These are phyloP conservation scores for Aspergillus bombycis DNA, from an alignment of 2,329 filamentous ascomycete species.

Conservation along the genomic window DNA sequence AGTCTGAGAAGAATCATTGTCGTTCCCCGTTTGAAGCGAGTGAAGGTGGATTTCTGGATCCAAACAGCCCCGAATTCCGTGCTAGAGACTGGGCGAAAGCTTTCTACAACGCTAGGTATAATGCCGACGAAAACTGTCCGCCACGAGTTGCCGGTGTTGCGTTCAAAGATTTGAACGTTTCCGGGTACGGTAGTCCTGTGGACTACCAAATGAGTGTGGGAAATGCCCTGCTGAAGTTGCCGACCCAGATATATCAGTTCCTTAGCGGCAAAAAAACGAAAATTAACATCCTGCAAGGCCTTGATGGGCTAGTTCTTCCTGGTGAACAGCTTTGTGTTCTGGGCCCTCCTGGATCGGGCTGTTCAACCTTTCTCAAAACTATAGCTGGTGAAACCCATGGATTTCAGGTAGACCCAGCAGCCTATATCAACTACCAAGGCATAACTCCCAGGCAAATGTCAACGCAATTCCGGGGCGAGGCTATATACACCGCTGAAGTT, in stretches of 20 bases:
- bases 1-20: slow-evolving; percentile 5
- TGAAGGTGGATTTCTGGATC: slow-evolving; percentile 10
- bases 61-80: slow-evolving; percentile 13
- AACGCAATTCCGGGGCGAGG: slow-evolving; percentile 60
- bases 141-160: slow-evolving; percentile 15
- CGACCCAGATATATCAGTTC: not conserved
- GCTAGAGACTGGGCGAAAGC: slow-evolving; percentile 16
- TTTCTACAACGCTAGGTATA: slow-evolving; percentile 19
- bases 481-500: slow-evolving; percentile 66
- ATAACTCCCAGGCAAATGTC: slow-evolving; percentile 7
- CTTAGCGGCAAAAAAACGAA: not conserved
- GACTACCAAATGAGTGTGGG: slow-evolving; percentile 34
- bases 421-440: slow-evolving; percentile 75
- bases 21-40: slow-evolving; percentile 7
- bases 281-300: slow-evolving; percentile 60
- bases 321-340: slow-evolving; percentile 55
- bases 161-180: slow-evolving; percentile 12
- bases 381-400: slow-evolving; percentile 78
- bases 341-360: slow-evolving; percentile 50
- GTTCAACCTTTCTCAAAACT: slow-evolving; percentile 79
- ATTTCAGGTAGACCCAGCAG: slow-evolving; percentile 67
- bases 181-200: not conserved
- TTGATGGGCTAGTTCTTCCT: slow-evolving; percentile 59
- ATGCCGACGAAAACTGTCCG: not conserved
- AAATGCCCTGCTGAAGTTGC: slow-evolving; percentile 9